phyloP scores from a whole-genome alignment of 2,329 filamentous ascomycete genomes.

The Colletotrichum sp. region DNA sequence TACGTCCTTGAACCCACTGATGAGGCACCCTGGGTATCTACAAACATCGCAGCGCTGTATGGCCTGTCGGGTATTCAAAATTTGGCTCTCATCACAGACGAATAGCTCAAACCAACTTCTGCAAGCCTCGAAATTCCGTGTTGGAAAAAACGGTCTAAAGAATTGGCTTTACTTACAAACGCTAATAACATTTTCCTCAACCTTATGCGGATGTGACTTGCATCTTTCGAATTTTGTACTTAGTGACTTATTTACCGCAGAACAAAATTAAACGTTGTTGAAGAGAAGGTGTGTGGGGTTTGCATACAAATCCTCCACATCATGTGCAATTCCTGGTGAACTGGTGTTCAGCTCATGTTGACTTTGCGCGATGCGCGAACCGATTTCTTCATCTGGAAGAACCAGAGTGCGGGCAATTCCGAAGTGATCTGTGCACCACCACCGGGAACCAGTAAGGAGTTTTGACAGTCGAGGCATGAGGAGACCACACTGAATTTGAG shows the following conservation, averaged over 20 bases:
- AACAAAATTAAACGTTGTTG: neutral
- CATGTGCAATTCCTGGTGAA: neutral
- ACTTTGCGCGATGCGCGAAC: neutral
- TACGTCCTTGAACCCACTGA: slow-evolving; percentile 51
- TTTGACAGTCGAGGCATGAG: neutral
- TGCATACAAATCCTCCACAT: neutral
- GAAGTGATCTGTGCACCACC: neutral
- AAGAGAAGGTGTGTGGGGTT: neutral
- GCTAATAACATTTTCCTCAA: no score
- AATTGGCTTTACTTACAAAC: no score
- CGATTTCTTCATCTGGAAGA: neutral
- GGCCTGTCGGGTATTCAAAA: slow-evolving; percentile 62
- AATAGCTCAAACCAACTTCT: no score
- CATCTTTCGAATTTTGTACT: neutral
- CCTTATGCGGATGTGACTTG: no score
- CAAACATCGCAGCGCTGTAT: slow-evolving; percentile 62
- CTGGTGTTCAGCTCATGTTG: neutral
- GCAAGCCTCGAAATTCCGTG: no score
- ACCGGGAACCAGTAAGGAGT: neutral
- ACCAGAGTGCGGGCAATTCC: neutral
- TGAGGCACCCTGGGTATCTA: slow-evolving; percentile 62
- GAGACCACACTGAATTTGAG: neutral
- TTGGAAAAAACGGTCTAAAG: no score
- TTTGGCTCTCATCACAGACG: slow-evolving; percentile 42
- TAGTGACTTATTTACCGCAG: neutral